A percentile compares a stretch with the other conserved stretches of the same genome.
Conservation (phyloP, 495 filamentous ascomycete genomes). For the Mytilinidion resinicola region DNA sequence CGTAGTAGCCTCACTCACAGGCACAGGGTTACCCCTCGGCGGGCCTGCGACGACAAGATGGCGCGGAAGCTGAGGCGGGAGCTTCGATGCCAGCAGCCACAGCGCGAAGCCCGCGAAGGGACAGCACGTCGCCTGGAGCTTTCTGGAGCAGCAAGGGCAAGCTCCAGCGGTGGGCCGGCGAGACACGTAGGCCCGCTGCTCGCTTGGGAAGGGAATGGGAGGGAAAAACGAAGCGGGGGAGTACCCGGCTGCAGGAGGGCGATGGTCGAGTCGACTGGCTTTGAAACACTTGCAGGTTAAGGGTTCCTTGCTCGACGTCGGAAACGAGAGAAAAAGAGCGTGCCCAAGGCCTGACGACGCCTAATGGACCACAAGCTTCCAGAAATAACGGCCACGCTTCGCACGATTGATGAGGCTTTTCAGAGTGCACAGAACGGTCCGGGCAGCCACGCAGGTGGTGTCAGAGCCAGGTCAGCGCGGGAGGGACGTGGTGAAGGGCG, state of each 20-base stretch:
- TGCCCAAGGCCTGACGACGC: not conserved
- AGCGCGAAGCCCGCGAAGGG: constrained; percentile 17
- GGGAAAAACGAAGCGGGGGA: not conserved
- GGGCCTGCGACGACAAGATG: constrained; percentile 21
- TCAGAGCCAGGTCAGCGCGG: not conserved
- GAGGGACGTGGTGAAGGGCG: constrained; percentile 16
- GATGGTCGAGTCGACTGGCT: constrained; percentile 1
- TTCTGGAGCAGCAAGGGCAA: too few relatives aligned
- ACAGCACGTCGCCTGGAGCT: too few relatives aligned
- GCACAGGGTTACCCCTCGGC: constrained; percentile 24
- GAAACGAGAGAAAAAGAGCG: constrained; percentile 2
- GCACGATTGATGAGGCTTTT: not conserved
- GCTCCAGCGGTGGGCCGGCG: constrained; percentile 6
- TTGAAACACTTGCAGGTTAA: not conserved
- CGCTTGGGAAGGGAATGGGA: constrained; percentile 7
- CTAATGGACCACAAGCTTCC: constrained; percentile 2
- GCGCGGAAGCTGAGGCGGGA: not conserved
- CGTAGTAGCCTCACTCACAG: constrained; percentile 24
- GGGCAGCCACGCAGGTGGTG: not conserved
- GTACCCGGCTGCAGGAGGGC: not conserved
- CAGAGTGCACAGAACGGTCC: constrained; percentile 17
- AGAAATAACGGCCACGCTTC: too few relatives aligned
- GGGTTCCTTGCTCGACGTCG: not conserved
- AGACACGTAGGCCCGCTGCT: constrained; percentile 20
- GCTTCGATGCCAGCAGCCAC: not conserved